Conservation (phyloP, 805 yeast species). For the Maudiozyma bulderi region DNA sequence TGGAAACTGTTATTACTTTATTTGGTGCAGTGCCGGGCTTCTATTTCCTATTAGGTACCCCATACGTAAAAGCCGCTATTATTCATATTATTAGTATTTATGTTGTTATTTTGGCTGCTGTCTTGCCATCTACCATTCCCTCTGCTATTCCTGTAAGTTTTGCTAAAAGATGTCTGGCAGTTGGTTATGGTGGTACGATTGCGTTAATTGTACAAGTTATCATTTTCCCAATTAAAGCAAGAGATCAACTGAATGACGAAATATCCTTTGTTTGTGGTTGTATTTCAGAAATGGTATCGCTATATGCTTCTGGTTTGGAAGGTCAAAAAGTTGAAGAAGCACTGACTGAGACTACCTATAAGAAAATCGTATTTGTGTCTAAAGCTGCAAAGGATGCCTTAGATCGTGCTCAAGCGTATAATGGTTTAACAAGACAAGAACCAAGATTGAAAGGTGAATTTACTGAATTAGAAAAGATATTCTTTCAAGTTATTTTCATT, state of each 20-base stretch:
- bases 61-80: slow-evolving; percentile 43
- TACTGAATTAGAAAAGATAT: slow-evolving; percentile 31
- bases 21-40: slow-evolving; percentile 40
- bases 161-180: slow-evolving; percentile 42
- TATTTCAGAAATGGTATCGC: slow-evolving; percentile 31
- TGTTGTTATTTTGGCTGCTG: slow-evolving; percentile 38
- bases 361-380: slow-evolving; percentile 28
- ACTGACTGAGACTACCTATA: slow-evolving; percentile 25
- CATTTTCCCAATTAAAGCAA: slow-evolving; percentile 40
- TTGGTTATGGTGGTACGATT: slow-evolving; percentile 41
- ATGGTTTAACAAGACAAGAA: slow-evolving; percentile 35
- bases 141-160: slow-evolving; percentile 37
- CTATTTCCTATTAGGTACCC: slow-evolving; percentile 36
- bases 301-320: slow-evolving; percentile 35
- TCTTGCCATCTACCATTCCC: slow-evolving; percentile 29
- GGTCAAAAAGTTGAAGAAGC: slow-evolving; percentile 26
- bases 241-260: slow-evolving; percentile 36
- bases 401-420: slow-evolving; percentile 33
- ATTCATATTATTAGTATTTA: slow-evolving; percentile 39
- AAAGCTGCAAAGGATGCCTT: slow-evolving; percentile 32
- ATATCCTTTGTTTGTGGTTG: slow-evolving; percentile 33
- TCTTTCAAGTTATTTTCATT: slow-evolving; percentile 37
- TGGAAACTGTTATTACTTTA: slow-evolving; percentile 34
- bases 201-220: slow-evolving; percentile 38
- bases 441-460: slow-evolving; percentile 41